Conservation (phyloP, 2,329 filamentous ascomycete species). For the Calonectria pseudoreteaudii region DNA sequence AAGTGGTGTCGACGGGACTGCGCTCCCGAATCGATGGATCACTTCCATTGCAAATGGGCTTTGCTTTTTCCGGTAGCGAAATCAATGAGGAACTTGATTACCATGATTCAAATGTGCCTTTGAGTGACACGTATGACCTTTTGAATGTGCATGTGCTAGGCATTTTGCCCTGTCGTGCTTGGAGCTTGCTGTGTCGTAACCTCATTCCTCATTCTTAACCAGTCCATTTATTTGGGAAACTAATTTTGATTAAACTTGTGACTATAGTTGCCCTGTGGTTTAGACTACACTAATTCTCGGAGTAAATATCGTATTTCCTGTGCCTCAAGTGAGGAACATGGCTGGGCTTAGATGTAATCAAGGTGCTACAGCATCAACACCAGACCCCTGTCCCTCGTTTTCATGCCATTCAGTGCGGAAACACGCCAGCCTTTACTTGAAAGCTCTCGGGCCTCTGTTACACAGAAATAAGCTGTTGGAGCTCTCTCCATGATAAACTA, state of each 20-base stretch:
- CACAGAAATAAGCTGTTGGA: background rate
- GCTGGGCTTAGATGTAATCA: background rate
- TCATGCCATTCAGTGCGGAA: background rate
- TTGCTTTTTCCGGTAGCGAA: slow-evolving; percentile 23
- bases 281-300: background rate
- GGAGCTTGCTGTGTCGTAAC: background rate
- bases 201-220: background rate
- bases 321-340: background rate
- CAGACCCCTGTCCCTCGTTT: background rate
- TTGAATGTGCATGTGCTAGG: background rate
- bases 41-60: slow-evolving; percentile 16
- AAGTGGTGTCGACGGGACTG: slow-evolving; percentile 11
- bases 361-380: background rate
- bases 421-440: background rate
- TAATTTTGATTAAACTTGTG: background rate
- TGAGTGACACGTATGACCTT: background rate
- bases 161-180: background rate
- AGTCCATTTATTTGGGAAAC: background rate
- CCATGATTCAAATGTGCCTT: background rate
- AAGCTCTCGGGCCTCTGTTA: background rate
- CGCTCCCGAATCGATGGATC: background rate
- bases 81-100: slow-evolving; percentile 15
- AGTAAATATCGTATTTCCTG: background rate
- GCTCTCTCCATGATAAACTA: background rate
- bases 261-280: background rate